phyloP scores from a whole-genome alignment of 176 grass and related monocot genomes.

The Metroxylon sagu region DNA sequence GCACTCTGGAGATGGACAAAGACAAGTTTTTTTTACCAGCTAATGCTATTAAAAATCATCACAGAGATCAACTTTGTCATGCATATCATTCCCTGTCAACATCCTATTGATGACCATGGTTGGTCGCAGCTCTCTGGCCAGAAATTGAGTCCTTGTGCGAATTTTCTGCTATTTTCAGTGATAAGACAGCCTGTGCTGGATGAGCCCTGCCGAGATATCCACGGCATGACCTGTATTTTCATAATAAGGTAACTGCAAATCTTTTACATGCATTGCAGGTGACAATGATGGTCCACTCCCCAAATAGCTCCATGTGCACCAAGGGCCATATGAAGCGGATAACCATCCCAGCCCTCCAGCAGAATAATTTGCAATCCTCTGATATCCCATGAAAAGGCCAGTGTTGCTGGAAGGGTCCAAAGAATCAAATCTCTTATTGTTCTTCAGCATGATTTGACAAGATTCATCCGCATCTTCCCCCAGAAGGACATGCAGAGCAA shows the following conservation, averaged over 20 bases:
- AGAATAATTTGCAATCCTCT: neutral
- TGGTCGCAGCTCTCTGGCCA: conserved; percentile 20
- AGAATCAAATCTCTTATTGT: conserved; percentile 37
- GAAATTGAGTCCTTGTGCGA: neutral
- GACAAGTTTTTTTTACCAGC: too few species aligned
- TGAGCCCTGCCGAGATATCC: conserved; percentile 54
- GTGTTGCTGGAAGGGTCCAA: conserved; percentile 31
- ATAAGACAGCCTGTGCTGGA: conserved; percentile 69
- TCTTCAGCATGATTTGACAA: conserved; percentile 42
- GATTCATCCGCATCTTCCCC: conserved; percentile 74
- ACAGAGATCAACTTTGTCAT: conserved; percentile 45
- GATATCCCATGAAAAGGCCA: conserved; percentile 3
- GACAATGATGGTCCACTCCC: conserved; percentile 29
- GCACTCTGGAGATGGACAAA: too few species aligned
- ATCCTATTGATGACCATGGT: conserved; percentile 37
- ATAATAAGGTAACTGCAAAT: conserved; percentile 27
- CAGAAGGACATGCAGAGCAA: conserved; percentile 89
- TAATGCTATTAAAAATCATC: conserved; percentile 22
- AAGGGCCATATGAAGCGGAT: neutral
- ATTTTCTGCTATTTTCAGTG: conserved; percentile 64
- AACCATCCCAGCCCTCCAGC: neutral
- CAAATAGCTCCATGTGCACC: conserved; percentile 25
- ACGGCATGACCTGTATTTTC: conserved; percentile 26
- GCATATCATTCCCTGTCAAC: conserved; percentile 13
- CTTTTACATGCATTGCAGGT: conserved; percentile 32